A percentile compares a stretch with the other conserved stretches of the same genome.
phyloP scores from a whole-genome alignment of 2,329 filamentous ascomycete species.

The Mycosphaerelloides madeirae region DNA sequence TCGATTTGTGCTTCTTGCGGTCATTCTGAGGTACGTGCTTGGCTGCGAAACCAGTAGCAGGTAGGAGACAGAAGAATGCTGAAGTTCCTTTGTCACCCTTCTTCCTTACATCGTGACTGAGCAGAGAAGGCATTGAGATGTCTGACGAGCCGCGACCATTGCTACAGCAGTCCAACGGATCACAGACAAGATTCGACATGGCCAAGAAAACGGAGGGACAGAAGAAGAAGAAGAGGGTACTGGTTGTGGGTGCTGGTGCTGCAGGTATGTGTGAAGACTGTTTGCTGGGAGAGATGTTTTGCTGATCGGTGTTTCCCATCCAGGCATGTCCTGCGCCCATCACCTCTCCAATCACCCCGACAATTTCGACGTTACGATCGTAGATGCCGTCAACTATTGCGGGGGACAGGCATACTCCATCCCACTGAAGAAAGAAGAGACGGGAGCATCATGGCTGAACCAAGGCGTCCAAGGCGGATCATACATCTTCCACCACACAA shows the following conservation, averaged over 20 bases:
- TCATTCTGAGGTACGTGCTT: neutral
- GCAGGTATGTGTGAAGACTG: conserved; percentile 52
- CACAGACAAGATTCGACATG: conserved; percentile 35
- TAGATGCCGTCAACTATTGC: conserved; percentile 56
- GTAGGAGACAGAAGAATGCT: neutral
- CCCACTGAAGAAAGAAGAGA: conserved; percentile 50
- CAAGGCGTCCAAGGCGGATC: conserved; percentile 61
- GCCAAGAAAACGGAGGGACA: conserved; percentile 33
- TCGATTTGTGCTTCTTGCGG: conserved; percentile 1
- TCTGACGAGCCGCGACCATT: conserved; percentile 24
- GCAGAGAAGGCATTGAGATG: conserved; percentile 13
- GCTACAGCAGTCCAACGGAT: conserved; percentile 23
- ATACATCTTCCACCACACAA: conserved; percentile 63
- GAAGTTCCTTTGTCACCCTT: conserved; percentile 1
- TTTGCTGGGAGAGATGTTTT: neutral
- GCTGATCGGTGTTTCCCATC: neutral
- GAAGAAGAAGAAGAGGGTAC: conserved; percentile 45
- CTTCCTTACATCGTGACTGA: neutral
- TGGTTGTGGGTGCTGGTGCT: conserved; percentile 59
- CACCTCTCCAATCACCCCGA: conserved; percentile 62
- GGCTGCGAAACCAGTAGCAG: neutral
- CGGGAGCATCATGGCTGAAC: conserved; percentile 58
- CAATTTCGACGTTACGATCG: conserved; percentile 60
- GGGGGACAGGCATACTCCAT: conserved; percentile 59
- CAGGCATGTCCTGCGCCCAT: conserved; percentile 60